Conservation (phyloP, 1,139 yeast genomes). For the Candida sp. region DNA sequence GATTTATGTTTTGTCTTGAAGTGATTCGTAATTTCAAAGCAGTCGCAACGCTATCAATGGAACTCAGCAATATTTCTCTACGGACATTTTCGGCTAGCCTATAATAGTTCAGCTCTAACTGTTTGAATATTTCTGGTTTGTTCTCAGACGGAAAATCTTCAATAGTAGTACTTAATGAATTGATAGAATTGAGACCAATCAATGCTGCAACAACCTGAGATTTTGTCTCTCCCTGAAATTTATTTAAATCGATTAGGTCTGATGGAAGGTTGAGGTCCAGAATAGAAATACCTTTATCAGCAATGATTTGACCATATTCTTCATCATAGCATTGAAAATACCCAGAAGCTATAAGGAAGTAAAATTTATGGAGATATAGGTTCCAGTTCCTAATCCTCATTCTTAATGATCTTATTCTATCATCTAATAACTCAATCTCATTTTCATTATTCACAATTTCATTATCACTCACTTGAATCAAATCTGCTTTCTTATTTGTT, state of each 20-base stretch:
- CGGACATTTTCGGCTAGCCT: constrained; percentile 63
- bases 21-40: constrained; percentile 22
- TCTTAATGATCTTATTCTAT: constrained; percentile 19
- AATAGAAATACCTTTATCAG: constrained; percentile 7
- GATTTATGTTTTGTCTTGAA: constrained; percentile 18
- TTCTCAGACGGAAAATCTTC: constrained; percentile 6
- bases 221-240: constrained; percentile 7
- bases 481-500: constrained; percentile 6
- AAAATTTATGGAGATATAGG: constrained; percentile 69
- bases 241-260: constrained; percentile 5
- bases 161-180: constrained; percentile 8
- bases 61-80: constrained; percentile 44
- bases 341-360: constrained; percentile 78
- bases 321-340: constrained; percentile 61
- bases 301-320: constrained; percentile 30
- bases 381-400: constrained; percentile 45
- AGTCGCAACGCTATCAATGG: constrained; percentile 33
- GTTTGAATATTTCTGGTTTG: constrained; percentile 7
- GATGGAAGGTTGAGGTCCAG: constrained; percentile 4
- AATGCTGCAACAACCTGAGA: constrained; percentile 24
- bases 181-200: constrained; percentile 14
- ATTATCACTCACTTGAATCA: constrained; percentile 4
- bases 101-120: constrained; percentile 43
- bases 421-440: constrained; percentile 19
- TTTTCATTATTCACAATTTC: constrained; percentile 11